phyloP scores from a whole-genome alignment of 192 early-diverging fungal genomes.

The Radiomyces spectabilis region DNA sequence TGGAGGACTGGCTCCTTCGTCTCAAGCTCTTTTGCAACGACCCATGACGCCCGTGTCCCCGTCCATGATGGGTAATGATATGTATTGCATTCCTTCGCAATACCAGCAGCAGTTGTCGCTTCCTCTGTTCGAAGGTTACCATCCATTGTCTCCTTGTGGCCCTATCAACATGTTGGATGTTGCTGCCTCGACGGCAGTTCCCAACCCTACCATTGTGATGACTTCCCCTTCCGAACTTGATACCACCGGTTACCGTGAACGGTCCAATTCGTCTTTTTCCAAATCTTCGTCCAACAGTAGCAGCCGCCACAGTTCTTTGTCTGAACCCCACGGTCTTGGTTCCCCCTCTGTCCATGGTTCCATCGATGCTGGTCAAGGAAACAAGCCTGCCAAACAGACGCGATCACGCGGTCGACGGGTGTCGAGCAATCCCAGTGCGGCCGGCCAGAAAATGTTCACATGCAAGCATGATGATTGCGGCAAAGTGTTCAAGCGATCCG shows the following conservation, averaged over 20 bases:
- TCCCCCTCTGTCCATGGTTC: no score
- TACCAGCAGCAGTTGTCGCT: background rate
- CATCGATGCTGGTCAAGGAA: no score
- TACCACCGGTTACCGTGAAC: background rate
- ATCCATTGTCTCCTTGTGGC: background rate
- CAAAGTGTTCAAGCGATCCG: constrained; percentile 49
- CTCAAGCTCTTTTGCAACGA: no score
- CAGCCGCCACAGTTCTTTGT: background rate
- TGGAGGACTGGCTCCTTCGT: no score
- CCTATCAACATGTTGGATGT: background rate
- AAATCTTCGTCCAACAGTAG: background rate
- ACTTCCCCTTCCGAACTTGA: no score
- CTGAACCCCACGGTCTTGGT: no score
- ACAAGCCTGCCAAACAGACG: constrained; percentile 8
- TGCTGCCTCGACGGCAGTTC: background rate
- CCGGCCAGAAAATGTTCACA: constrained; percentile 42
- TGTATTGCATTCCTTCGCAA: background rate
- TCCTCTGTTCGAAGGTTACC: background rate
- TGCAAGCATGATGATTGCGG: constrained; percentile 47
- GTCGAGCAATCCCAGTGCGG: constrained; percentile 35
- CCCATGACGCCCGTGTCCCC: no score
- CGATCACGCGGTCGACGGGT: constrained; percentile 45
- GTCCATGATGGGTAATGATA: no score
- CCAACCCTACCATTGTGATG: background rate
- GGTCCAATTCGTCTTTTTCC: background rate